Evolutionary conservation across 2,329 filamentous ascomycete species (phyloP).

Genomic region (Ascocoryne sarcoides): DNA sequence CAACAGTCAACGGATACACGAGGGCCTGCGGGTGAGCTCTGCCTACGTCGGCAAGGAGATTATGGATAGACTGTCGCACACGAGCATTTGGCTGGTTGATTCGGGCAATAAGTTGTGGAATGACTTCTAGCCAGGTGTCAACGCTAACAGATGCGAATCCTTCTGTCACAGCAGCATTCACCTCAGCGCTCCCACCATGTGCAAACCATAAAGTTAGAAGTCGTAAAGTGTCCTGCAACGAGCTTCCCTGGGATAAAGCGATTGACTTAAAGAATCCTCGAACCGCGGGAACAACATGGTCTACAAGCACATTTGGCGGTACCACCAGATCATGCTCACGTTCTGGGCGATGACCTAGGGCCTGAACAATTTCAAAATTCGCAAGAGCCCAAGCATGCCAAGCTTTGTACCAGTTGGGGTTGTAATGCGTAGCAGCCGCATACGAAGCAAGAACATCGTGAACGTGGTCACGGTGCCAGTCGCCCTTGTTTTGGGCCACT

Average conservation of each 20-base stretch:
- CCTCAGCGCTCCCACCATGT: slow-evolving; percentile 80
- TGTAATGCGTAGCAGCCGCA: slow-evolving; percentile 83
- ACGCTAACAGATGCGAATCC: slow-evolving; percentile 88
- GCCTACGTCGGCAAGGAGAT: slow-evolving; percentile 84
- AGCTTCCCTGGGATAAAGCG: slow-evolving; percentile 80
- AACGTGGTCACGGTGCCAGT: slow-evolving; percentile 82
- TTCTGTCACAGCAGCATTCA: slow-evolving; percentile 80
- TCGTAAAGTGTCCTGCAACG: slow-evolving; percentile 87
- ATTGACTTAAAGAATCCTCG: slow-evolving; percentile 98
- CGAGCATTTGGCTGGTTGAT: slow-evolving; percentile 92
- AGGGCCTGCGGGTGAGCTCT: slow-evolving; percentile 91
- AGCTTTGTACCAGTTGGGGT: slow-evolving; percentile 94
- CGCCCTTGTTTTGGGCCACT: slow-evolving; percentile 71
- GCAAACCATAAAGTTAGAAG: slow-evolving; percentile 94
- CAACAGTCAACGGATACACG: slow-evolving; percentile 93
- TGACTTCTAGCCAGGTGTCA: slow-evolving; percentile 97
- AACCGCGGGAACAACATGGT: slow-evolving; percentile 90
- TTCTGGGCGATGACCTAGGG: slow-evolving; percentile 39
- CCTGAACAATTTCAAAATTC: slow-evolving; percentile 96
- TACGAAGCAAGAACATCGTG: slow-evolving; percentile 88
- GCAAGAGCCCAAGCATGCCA: slow-evolving; percentile 98
- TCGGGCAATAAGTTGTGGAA: slow-evolving; percentile 90
- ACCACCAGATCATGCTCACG: slow-evolving; percentile 33
- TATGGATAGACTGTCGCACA: slow-evolving; percentile 85
- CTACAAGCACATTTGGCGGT: slow-evolving; percentile 59